These are phyloP conservation scores for Peronospora destructor DNA, from an alignment of 352 stramenopile genomes.

Conservation along the genomic window DNA sequence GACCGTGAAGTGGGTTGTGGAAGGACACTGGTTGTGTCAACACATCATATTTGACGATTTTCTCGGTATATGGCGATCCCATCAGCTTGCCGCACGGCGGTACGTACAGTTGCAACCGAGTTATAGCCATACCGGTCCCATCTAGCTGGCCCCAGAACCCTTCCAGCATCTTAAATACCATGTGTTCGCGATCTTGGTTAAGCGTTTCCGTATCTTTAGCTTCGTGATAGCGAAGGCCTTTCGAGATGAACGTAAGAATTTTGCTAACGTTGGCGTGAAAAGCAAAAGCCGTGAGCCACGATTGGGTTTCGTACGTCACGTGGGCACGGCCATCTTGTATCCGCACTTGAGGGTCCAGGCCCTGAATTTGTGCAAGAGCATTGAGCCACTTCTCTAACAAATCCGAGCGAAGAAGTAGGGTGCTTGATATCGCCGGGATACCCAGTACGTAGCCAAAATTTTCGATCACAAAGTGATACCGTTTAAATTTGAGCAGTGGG, in stretches of 20 bases:
- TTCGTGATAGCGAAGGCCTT: conserved; percentile 55
- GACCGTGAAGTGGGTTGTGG: conserved; percentile 84
- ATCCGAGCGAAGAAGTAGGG: conserved; percentile 44
- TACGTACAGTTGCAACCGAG: conserved; percentile 43
- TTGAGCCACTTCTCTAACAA: conserved; percentile 69
- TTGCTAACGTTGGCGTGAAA: conserved; percentile 77
- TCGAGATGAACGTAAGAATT: conserved; percentile 51
- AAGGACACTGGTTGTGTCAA: conserved; percentile 77
- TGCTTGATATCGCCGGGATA: conserved; percentile 70
- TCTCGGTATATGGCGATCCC: conserved; percentile 30
- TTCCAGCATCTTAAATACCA: conserved; percentile 67
- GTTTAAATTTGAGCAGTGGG: conserved; percentile 87
- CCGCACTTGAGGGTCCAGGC: conserved; percentile 65
- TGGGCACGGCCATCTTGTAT: conserved; percentile 79
- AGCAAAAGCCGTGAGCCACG: conserved; percentile 91
- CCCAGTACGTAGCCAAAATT: conserved; percentile 95
- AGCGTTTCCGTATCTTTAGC: conserved; percentile 22
- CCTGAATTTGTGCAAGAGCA: conserved; percentile 67
- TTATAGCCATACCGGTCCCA: conserved; percentile 32
- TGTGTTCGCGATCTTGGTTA: conserved; percentile 38
- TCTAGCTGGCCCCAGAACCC: conserved; percentile 74
- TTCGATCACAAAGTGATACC: conserved; percentile 88
- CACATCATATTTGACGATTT: conserved; percentile 76
- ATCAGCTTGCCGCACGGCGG: conserved; percentile 60
- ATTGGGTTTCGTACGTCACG: conserved; percentile 92